Evolutionary conservation across 2,329 filamentous ascomycete genomes (phyloP).

Genomic region (Apiospora phragmitis): DNA sequence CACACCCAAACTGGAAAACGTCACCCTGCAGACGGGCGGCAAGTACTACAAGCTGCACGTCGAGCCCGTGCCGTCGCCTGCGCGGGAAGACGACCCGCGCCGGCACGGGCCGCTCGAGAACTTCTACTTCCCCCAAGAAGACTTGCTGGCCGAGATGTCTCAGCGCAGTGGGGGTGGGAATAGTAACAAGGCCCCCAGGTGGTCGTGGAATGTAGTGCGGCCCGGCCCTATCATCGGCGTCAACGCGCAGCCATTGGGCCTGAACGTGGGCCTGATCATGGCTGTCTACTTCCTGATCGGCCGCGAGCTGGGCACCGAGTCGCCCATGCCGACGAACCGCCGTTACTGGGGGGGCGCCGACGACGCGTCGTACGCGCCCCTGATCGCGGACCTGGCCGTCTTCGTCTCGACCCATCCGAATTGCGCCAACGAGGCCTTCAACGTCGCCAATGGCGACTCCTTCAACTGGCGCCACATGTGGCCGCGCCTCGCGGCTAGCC

Average conservation of each 20-base stretch:
- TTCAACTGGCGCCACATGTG: conserved; percentile 43
- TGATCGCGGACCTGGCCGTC: conserved; percentile 38
- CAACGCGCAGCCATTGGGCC: conserved; percentile 33
- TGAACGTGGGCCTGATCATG: conserved; percentile 41
- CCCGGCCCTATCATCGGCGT: conserved; percentile 36
- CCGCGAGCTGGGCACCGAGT: conserved; percentile 33
- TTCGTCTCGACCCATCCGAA: conserved; percentile 23
- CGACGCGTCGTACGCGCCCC: conserved; percentile 30
- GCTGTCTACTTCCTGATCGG: conserved; percentile 41
- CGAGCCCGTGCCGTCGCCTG: conserved; percentile 46
- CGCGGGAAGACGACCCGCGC: conserved; percentile 37
- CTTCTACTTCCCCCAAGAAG: conserved; percentile 54
- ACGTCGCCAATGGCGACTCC: conserved; percentile 41
- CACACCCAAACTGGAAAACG: conserved; percentile 44
- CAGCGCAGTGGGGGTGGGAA: too few species aligned
- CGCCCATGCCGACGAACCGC: conserved; percentile 35
- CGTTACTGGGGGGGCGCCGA: conserved; percentile 36
- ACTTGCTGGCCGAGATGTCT: conserved; percentile 33
- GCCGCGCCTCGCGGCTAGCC: conserved; percentile 38
- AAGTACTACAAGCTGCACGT: conserved; percentile 57
- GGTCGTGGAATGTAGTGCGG: conserved; percentile 33
- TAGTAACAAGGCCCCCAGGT: conserved; percentile 18
- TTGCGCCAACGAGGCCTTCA: conserved; percentile 39
- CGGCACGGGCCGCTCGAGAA: conserved; percentile 41
- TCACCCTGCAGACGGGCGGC: conserved; percentile 47